These are phyloP conservation scores for Rhodotorula kratochvilovae DNA, from an alignment of 768 basidiomycete genomes.

Conservation along the genomic window DNA sequence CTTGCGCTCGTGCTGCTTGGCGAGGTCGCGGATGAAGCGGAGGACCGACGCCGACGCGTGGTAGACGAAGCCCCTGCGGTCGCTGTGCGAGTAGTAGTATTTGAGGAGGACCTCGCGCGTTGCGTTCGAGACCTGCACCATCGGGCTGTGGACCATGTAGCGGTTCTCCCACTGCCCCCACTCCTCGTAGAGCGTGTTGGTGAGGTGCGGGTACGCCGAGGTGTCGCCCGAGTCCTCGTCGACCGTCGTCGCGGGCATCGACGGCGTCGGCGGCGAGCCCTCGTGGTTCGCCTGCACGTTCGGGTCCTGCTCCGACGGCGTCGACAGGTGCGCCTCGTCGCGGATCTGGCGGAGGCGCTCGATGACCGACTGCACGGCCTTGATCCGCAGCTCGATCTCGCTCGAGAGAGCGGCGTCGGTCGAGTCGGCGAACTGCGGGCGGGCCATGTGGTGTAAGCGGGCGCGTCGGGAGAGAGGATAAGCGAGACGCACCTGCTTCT, in stretches of 20 bases:
- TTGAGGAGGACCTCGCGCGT: slow-evolving; percentile 67
- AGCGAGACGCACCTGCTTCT: neutral
- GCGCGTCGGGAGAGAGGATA: neutral
- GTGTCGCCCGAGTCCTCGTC: slow-evolving; percentile 11
- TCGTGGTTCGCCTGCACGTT: neutral
- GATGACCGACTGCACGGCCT: slow-evolving; percentile 20
- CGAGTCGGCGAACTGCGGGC: neutral
- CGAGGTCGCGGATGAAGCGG: slow-evolving; percentile 81
- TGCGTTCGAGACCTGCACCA: slow-evolving; percentile 57
- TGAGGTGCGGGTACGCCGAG: slow-evolving; percentile 24
- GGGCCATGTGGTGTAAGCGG: neutral
- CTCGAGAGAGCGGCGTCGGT: neutral
- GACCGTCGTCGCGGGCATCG: neutral
- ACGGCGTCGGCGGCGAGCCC: neutral
- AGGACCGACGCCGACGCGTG: slow-evolving; percentile 84
- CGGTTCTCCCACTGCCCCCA: slow-evolving; percentile 83
- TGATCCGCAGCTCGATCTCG: slow-evolving; percentile 29
- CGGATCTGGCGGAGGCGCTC: slow-evolving; percentile 21
- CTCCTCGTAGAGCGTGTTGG: slow-evolving; percentile 51
- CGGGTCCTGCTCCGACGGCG: neutral
- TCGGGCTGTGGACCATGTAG: slow-evolving; percentile 83
- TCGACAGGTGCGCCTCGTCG: neutral
- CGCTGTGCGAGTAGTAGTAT: slow-evolving; percentile 78
- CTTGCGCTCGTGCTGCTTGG: slow-evolving; percentile 48
- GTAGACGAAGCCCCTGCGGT: slow-evolving; percentile 53